Percentiles rank a stretch among this genome's conserved stretches.
Evolutionary conservation across 495 filamentous ascomycete genomes (phyloP).

Genomic region (Aspergillus avenaceus): DNA sequence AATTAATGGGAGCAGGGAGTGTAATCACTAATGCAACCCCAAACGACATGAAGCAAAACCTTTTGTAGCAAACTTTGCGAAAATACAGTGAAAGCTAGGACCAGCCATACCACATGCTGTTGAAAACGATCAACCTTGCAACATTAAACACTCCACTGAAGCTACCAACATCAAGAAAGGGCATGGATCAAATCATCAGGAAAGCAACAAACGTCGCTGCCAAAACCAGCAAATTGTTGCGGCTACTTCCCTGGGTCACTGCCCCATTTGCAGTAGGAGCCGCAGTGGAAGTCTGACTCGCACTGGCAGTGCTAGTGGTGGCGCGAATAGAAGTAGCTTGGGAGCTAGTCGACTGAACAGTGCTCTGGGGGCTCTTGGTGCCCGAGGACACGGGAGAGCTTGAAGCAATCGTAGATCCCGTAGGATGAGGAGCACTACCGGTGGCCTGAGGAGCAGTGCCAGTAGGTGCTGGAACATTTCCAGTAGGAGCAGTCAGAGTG

Average conservation of each 20-base stretch:
- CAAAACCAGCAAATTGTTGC: constrained; percentile 4
- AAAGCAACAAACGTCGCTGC: constrained; percentile 6
- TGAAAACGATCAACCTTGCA: not conserved
- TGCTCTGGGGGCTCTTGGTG: not conserved
- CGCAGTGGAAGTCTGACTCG: constrained; percentile 2
- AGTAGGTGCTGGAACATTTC: not conserved
- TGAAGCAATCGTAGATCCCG: too few relatives aligned
- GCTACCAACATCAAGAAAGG: not conserved
- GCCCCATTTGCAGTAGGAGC: constrained; percentile 8
- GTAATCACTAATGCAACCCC: constrained; percentile 1
- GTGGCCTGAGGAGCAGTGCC: constrained; percentile 1
- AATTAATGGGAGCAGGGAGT: constrained; percentile 6
- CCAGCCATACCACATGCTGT: constrained; percentile 1
- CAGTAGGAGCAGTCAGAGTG: not conserved
- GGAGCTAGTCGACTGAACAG: not conserved
- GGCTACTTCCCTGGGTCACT: not conserved
- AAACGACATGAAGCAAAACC: constrained; percentile 1
- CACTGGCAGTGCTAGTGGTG: constrained; percentile 2
- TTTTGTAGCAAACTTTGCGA: not conserved
- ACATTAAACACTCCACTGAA: not conserved
- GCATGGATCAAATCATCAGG: not conserved
- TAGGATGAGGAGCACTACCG: not conserved
- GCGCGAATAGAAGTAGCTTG: constrained; percentile 1
- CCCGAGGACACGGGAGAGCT: constrained; percentile 6
- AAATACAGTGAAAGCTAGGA: not conserved